Conservation (phyloP, 305 asterid genomes). For the Fraxinus sp. region DNA sequence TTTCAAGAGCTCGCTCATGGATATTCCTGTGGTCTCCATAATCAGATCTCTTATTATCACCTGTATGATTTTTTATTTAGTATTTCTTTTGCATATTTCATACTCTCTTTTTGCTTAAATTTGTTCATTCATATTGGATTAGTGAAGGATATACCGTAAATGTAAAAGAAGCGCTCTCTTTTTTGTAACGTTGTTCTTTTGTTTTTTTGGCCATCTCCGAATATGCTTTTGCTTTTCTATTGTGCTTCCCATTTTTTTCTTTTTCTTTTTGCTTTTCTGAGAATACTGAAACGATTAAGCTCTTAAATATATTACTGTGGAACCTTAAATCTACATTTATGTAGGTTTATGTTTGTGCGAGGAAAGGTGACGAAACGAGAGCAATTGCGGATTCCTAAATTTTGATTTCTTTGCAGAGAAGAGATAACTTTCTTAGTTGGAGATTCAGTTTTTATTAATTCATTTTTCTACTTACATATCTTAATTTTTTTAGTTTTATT, state of each 20-base stretch:
- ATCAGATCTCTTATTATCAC: slow-evolving; percentile 78
- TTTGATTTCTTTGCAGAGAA: not conserved
- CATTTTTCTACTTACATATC: not conserved
- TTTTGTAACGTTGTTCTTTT: too few relatives aligned
- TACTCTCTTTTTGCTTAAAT: not conserved
- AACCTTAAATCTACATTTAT: slow-evolving; percentile 16
- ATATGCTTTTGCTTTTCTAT: slow-evolving; percentile 16
- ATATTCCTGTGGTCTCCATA: slow-evolving; percentile 76
- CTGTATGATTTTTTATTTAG: slow-evolving; percentile 41
- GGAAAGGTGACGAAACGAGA: not conserved
- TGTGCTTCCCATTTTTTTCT: not conserved
- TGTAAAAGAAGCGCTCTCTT: not conserved
- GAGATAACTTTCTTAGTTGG: not conserved
- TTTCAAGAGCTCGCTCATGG: slow-evolving; percentile 79
- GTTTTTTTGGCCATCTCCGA: not conserved
- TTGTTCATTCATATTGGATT: not conserved
- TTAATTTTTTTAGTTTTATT: not conserved
- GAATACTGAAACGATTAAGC: not conserved
- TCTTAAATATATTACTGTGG: not conserved
- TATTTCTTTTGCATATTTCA: not conserved
- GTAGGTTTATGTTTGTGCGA: not conserved
- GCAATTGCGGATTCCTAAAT: not conserved
- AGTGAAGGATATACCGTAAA: slow-evolving; percentile 4
- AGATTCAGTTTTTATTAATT: not conserved
- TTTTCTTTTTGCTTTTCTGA: not conserved